Conservation (phyloP, 169 alveolate species). For the Miamiensis avidus region DNA sequence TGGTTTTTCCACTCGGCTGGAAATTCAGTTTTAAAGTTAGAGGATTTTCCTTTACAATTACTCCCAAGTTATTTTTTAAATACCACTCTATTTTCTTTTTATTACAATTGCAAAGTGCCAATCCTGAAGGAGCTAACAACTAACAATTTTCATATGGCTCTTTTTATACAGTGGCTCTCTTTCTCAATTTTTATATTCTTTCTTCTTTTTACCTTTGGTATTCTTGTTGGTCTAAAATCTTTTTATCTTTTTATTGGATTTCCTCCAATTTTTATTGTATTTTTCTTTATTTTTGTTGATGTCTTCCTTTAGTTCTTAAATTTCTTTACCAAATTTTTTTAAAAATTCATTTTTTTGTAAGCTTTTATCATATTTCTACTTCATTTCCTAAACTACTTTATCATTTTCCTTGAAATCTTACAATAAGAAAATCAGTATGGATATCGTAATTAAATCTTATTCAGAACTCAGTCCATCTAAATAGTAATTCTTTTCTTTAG, state of each 20-base stretch:
- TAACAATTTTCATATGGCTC: neutral
- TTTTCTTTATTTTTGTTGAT: too few relatives aligned
- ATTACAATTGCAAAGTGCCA: constrained; percentile 74
- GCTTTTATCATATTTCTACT: too few relatives aligned
- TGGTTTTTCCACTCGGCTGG: constrained; percentile 76
- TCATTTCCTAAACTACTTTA: too few relatives aligned
- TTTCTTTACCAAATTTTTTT: neutral
- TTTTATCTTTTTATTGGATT: too few relatives aligned
- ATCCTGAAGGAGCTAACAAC: constrained; percentile 12
- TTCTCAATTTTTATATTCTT: too few relatives aligned
- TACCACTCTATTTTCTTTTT: constrained; percentile 70
- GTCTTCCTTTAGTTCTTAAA: neutral
- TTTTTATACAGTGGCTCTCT: neutral
- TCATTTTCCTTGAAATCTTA: too few relatives aligned
- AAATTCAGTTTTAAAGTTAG: constrained; percentile 59
- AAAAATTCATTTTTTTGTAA: neutral
- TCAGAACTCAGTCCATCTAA: neutral
- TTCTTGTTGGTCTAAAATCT: neutral
- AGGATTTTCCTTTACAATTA: constrained; percentile 52
- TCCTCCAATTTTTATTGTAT: neutral
- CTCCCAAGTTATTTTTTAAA: constrained; percentile 66
- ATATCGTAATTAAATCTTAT: neutral
- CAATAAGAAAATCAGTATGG: neutral
- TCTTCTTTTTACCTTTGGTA: neutral
- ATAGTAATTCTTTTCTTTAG: neutral